Conservation (phyloP, 768 basidiomycete genomes). For the Podaxis sp. region DNA sequence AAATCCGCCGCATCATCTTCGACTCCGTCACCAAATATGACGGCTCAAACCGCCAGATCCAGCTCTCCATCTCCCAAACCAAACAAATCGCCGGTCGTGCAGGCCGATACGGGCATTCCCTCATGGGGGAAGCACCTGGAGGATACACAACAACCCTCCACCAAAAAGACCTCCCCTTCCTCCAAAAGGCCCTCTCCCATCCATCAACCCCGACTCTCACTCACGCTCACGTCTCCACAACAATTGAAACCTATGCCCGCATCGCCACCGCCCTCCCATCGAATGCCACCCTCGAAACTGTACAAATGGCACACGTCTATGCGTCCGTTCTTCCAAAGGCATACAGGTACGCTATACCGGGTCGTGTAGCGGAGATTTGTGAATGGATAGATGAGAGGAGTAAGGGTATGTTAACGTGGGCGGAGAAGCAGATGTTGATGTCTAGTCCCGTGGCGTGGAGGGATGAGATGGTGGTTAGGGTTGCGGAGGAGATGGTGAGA, state of each 20-base stretch:
- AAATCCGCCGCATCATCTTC: slow-evolving; percentile 23
- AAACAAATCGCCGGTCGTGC: slow-evolving; percentile 18
- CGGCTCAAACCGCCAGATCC: neutral
- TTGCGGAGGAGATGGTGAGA: slow-evolving; percentile 8
- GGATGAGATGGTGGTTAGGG: slow-evolving; percentile 27
- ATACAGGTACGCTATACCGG: slow-evolving; percentile 31
- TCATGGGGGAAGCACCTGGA: slow-evolving; percentile 7
- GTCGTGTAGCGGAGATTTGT: slow-evolving; percentile 23
- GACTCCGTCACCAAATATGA: slow-evolving; percentile 11
- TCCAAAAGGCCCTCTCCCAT: slow-evolving; percentile 50
- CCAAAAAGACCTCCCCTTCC: slow-evolving; percentile 20
- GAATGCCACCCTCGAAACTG: slow-evolving; percentile 31
- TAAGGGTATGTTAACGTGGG: slow-evolving; percentile 26
- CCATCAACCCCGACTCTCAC: slow-evolving; percentile 43
- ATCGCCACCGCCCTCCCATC: slow-evolving; percentile 38
- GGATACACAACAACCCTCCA: slow-evolving; percentile 13
- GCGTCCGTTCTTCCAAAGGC: slow-evolving; percentile 39
- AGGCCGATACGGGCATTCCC: slow-evolving; percentile 13
- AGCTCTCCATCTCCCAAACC: slow-evolving; percentile 14
- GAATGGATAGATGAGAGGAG: slow-evolving; percentile 30
- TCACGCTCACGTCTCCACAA: slow-evolving; percentile 43
- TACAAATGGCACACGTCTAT: slow-evolving; percentile 47
- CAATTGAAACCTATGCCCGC: slow-evolving; percentile 10
- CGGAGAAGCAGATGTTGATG: slow-evolving; percentile 41
- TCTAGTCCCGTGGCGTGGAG: slow-evolving; percentile 53